Evolutionary conservation across 495 filamentous ascomycete species (phyloP), one percentile per base, ranked within the genome.

Genomic region (Trichoderma erinaceum): DNA sequence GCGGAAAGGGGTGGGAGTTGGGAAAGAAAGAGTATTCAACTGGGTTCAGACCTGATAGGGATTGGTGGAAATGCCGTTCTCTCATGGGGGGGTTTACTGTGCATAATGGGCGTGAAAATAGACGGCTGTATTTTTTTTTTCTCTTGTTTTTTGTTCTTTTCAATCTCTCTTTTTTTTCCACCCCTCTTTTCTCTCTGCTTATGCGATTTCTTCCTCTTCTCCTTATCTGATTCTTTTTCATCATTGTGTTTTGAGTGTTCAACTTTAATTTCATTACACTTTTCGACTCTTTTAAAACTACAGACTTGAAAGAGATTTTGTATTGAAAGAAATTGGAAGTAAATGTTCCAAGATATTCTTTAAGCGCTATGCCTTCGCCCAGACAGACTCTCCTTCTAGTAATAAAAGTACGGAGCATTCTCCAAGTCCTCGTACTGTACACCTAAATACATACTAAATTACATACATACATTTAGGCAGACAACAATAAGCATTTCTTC

Each of bases 81-180:
- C 48, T 52, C 35, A 38, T 21, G 48, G 48, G 35, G 35, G 35
- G 35, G 35, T 3, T 52, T n/a, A 52, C 35, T 52, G 48, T 52
- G 48, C 48, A 52, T 52, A 52, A 23, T 52, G 48, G 48, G 48
- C 48, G 48, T 52, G 48, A 52, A 52, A 52, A 52, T 52, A 52
- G 48, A 52, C 25, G 48, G 48, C 48, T 18, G n/a, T 23, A 10
- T 46, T 61, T 61, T 18, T 16, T 13, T 61, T 32, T 61, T 4
- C 11, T 11, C 18, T 13, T 61, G 2, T 2, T 18, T 32, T 32
- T 48, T 13, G 1, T 48, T 61, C 1, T 61, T 32, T 32, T 15
- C 29, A 29, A 29, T 61, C 12, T 61, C 56, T 4, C n/a, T 18
- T 46, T 12, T 16, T 46, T 16, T 46, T 50, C 3, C 7, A 21